A percentile compares a stretch with the other conserved stretches of the same genome.
Evolutionary conservation across 2,329 filamentous ascomycete genomes (phyloP).

Genomic region (Emmonsiellopsis sp.): DNA sequence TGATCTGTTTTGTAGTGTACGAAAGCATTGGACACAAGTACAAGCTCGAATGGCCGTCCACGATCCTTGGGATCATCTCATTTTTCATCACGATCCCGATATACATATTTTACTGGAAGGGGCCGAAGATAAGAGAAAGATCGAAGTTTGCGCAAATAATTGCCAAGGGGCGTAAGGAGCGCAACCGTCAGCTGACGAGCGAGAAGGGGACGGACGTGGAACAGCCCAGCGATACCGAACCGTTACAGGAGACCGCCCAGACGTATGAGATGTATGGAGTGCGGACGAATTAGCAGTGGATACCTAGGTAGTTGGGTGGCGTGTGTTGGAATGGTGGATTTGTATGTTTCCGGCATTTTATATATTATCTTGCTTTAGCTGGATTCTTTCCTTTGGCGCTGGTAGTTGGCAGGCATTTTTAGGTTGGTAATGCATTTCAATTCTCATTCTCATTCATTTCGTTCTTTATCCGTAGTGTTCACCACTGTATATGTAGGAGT

Average conservation of each 20-base stretch:
- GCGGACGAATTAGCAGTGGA: too few species aligned
- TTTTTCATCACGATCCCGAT: conserved; percentile 53
- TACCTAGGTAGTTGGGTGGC: too few species aligned
- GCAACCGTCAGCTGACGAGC: conserved; percentile 2
- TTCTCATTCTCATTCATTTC: too few species aligned
- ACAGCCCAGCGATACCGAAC: background rate
- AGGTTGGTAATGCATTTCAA: too few species aligned
- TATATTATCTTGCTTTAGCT: too few species aligned
- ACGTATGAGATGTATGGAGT: too few species aligned
- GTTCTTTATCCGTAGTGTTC: background rate
- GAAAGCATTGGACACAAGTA: conserved; percentile 43
- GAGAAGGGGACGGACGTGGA: background rate
- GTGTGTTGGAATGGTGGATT: too few species aligned
- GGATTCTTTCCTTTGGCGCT: too few species aligned
- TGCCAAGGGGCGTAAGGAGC: conserved; percentile 33
- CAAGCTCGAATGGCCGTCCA: conserved; percentile 46
- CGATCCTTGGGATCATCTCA: conserved; percentile 52
- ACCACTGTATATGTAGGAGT: background rate
- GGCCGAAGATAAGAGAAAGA: conserved; percentile 45
- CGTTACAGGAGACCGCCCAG: background rate
- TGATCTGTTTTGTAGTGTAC: conserved; percentile 25
- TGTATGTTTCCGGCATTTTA: too few species aligned
- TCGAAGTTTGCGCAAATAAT: conserved; percentile 57
- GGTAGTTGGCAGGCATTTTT: too few species aligned
- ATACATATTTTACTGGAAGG: conserved; percentile 57